Base-by-base conservation (phyloP, 2,329 filamentous ascomycete species). In the Claviceps africana region DNA sequence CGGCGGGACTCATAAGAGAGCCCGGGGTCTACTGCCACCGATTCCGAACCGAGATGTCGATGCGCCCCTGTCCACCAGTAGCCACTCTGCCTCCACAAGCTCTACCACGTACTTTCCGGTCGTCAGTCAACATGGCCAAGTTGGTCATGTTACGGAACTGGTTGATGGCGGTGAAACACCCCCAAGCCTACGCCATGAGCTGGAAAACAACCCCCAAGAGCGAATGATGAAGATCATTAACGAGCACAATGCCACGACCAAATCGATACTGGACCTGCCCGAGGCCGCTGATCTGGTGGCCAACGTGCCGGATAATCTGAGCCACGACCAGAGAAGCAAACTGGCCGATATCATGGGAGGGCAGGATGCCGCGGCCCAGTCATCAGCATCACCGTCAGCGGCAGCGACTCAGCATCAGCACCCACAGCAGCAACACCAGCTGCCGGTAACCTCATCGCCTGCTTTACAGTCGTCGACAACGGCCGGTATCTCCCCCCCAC, bases 141-240 rank as follows among this genome's bases (percentile, higher is more conserved):
- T 72, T 67, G 77, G 72, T 22, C 75, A 75, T 3, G 75, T 84
- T 13, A 82, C 80, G 28, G 81, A 84, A 62, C 69, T 84, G 13
- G 71, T 77, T 37, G 81, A 84, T 52, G 68, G 68, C 1, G 71
- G 72, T 3, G 71, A 77, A 22, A 69, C 73, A 2, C 72, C 76
- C 0, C 68, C 75, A 1, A 77, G 68, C 51, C 67, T 81, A 2
- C 74, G 77, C 30, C 72, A 77, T 35, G 77, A 82, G 59, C 70
- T 81, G 6, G 73, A 78, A 61, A 65, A 68, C n/a, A 77, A 77
- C 53, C 77, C 77, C 0, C 78, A 78, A 52, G 77, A 80, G 59
- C 73, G 74, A 49, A 81, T 82, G 74, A 80, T 83, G 75, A 79
- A 75, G 59, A 74, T 84, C 33, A 83, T 83, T 63, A 77, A 82